Conservation (phyloP, 495 filamentous ascomycete genomes). For the Trichodelitschia bisporula region DNA sequence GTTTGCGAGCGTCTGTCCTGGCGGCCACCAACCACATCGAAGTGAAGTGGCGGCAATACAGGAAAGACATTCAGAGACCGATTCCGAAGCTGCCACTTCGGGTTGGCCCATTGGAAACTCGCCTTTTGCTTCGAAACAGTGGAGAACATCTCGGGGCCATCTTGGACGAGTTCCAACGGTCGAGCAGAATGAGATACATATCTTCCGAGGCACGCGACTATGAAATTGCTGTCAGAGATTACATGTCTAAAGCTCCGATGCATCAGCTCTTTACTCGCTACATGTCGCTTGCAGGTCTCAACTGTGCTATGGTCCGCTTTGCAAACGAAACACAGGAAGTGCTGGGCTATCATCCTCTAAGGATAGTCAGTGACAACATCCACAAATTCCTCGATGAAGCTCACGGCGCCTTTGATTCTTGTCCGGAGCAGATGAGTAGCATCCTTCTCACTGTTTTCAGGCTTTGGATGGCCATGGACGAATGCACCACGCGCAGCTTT, state of each 20-base stretch:
- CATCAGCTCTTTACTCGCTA: not conserved
- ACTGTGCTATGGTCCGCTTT: not conserved
- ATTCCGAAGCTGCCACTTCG: not conserved
- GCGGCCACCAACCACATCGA: conserved; percentile 12
- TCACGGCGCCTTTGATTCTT: conserved; percentile 18
- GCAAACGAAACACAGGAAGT: conserved; percentile 4
- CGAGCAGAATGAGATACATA: too few relatives aligned
- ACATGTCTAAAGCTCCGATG: not conserved
- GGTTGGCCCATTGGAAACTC: conserved; percentile 4
- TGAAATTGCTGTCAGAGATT: not conserved
- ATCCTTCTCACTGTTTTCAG: conserved; percentile 19
- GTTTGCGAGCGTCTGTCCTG: conserved; percentile 12
- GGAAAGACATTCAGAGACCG: not conserved
- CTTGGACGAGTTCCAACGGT: conserved; percentile 3
- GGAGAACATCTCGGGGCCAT: conserved; percentile 14
- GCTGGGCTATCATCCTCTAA: conserved; percentile 17
- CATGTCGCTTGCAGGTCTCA: not conserved
- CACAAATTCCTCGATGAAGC: conserved; percentile 13
- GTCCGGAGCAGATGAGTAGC: conserved; percentile 20
- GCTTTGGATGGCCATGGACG: conserved; percentile 19
- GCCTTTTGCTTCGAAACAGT: conserved; percentile 22
- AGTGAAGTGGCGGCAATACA: conserved; percentile 7
- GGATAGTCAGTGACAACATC: conserved; percentile 18
- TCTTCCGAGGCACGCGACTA: not conserved
- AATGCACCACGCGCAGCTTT: conserved; percentile 10